Conservation (phyloP, 441 rosid genomes). For the Lepidium campestre region DNA sequence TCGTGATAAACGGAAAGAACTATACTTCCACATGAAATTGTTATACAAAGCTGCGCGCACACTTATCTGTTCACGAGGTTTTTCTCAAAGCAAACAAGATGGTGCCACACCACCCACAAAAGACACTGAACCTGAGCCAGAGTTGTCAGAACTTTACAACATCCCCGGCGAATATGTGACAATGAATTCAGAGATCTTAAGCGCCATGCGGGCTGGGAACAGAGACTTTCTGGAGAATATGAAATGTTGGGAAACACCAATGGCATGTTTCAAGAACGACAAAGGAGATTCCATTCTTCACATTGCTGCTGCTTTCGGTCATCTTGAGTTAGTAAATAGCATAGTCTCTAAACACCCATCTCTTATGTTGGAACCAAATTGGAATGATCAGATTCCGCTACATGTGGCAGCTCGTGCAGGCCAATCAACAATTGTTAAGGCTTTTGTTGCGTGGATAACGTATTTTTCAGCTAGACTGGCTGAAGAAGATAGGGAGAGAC, state of each 20-base stretch:
- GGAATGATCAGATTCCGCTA: not conserved
- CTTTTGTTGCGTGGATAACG: not conserved
- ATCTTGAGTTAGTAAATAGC: not conserved
- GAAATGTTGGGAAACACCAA: not conserved
- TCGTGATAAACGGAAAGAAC: not conserved
- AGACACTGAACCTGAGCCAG: not conserved
- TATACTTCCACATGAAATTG: not conserved
- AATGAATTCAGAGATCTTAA: not conserved
- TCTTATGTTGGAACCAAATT: not conserved
- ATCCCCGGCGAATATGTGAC: not conserved
- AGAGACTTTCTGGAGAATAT: not conserved
- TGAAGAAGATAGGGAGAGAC: not conserved
- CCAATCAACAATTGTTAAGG: not conserved
- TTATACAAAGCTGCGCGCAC: not conserved
- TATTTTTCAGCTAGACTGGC: not conserved
- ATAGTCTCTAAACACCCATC: not conserved
- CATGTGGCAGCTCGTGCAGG: slow-evolving; percentile 3
- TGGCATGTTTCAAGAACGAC: not conserved
- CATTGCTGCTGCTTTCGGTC: not conserved
- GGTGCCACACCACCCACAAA: not conserved
- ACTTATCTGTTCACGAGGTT: not conserved
- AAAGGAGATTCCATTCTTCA: not conserved
- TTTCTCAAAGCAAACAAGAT: not conserved
- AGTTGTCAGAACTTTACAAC: not conserved
- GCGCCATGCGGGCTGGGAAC: not conserved